Base-by-base conservation (phyloP, 1,284 basidiomycete genomes). In the Quambalaria eucalypti region DNA sequence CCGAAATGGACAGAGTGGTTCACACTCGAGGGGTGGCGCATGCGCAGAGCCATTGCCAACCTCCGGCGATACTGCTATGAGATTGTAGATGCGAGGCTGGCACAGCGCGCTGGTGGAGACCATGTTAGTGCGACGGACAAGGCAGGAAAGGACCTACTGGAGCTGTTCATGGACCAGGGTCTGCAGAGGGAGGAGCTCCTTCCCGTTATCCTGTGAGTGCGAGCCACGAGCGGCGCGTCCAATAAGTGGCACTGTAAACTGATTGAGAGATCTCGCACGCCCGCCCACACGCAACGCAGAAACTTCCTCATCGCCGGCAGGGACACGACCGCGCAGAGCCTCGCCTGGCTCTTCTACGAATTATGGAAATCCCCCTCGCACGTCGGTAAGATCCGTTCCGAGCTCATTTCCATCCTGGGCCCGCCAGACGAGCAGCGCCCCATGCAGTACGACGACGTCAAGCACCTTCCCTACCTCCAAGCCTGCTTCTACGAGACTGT, bases 221-320 rank as follows among this genome's bases (percentile, higher is more conserved):
- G n/a, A n/a, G n/a, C n/a, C n/a, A n/a, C n/a, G n/a, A n/a, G n/a
- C n/a, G n/a, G n/a, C n/a, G n/a, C n/a, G n/a, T n/a, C n/a, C n/a
- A n/a, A n/a, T n/a, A n/a, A n/a, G n/a, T n/a, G n/a, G n/a, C n/a
- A n/a, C n/a, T n/a, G n/a, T n/a, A n/a, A n/a, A n/a, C n/a, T n/a
- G n/a, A n/a, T n/a, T n/a, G n/a, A n/a, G n/a, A n/a, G n/a, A n/a
- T n/a, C 59, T 64, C 14, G 53, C 61, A 12, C 60, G 66, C 9
- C 66, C 68, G 48, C 63, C 66, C 44, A n/a, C n/a, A n/a, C n/a
- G n/a, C n/a, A n/a, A n/a, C n/a, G n/a, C n/a, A n/a, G n/a, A n/a
- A 70, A 70, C 56, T 71, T 71, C 44, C 55, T 71, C 51, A 67
- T 71, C 33, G 68, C 68, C 10, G 68, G 68, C 9, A 56, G 65